Base-by-base conservation (phyloP, 768 basidiomycete genomes). In the Rhodotorula kratochvilovae region DNA sequence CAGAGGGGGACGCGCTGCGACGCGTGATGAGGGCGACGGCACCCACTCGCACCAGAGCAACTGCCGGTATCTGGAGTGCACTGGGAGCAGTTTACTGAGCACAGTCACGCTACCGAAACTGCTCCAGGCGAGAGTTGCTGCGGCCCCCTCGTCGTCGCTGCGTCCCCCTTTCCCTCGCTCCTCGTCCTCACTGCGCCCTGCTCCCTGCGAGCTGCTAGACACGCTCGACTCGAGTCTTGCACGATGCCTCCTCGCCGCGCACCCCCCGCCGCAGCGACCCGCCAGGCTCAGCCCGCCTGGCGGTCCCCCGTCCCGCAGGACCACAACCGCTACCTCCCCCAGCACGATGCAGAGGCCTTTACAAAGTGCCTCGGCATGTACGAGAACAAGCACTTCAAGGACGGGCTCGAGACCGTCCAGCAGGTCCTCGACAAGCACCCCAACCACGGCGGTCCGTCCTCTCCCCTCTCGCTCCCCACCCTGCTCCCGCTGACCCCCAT, bases 361-460 rank as follows among this genome's bases (percentile, higher is more conserved):
- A 45, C 61, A 5, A 61, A 76, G 21, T 59, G 70, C 53, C 64
- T 78, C 35, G 48, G 48, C n/a, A 84, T 90, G 21, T 98, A 98
- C 80, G 96, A 99, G 81, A 85, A 88, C 19, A 86, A 90, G 77
- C 88, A 91, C 78, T 87, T 92, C 79, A 89, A 92, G 77, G 91
- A 91, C 77, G 94, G 89, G 33, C 85, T 90, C 70, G 96, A 96
- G 81, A 87, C 89, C 13, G 91, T 92, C 2, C 93, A 97, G 81
- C 87, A 87, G 77, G 93, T 98, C 80, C 87, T 99, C 79, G 94
- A 92, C 83, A 96, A 95, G 83, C 87, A 88, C 77, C 93, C 96
- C 0, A 88, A 95, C 54, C 93, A 99, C 84, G 96, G 95, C 77
- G 94, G 95, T 92, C 77, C 59, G 86, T 75, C 53, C 53, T n/a